These are phyloP conservation scores for Verbascum thapsus DNA, from an alignment of 257 asterid genomes.

Conservation along the genomic window DNA sequence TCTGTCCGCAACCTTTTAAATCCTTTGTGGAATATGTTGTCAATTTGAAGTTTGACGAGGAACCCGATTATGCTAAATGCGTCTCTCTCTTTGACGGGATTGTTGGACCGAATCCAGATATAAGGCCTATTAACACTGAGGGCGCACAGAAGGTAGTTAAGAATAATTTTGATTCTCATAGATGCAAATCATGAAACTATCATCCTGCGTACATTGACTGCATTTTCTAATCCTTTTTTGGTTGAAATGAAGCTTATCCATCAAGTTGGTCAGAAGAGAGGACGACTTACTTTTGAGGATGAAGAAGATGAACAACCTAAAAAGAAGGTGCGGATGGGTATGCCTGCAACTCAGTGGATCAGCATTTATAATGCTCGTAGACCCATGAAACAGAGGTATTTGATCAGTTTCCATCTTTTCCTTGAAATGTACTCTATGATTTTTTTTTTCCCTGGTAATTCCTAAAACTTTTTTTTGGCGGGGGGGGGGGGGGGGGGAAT, in stretches of 20 bases:
- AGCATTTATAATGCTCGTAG: constrained; percentile 77
- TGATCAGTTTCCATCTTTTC: too few relatives aligned
- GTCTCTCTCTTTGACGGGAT: constrained; percentile 78
- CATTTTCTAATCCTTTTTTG: constrained; percentile 33
- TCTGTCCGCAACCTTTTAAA: constrained; percentile 71
- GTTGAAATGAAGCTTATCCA: constrained; percentile 51
- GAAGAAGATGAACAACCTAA: constrained; percentile 81
- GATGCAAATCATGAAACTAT: constrained; percentile 1
- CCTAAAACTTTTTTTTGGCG: too few relatives aligned
- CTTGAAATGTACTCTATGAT: too few relatives aligned
- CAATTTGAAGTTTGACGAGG: constrained; percentile 84
- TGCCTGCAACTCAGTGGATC: constrained; percentile 86
- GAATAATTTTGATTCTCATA: constrained; percentile 12
- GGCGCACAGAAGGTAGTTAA: constrained; percentile 82
- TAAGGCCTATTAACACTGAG: constrained; percentile 82
- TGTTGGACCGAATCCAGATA: constrained; percentile 70
- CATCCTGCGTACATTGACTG: constrained; percentile 1
- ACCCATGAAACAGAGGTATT: constrained; percentile 89
- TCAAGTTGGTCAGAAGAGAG: constrained; percentile 83
- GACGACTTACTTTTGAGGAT: constrained; percentile 59
- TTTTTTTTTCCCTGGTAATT: too few relatives aligned
- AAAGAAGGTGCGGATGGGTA: constrained; percentile 76
- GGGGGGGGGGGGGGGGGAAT: too few relatives aligned
- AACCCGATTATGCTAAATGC: constrained; percentile 74
- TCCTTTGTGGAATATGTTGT: constrained; percentile 68